These are phyloP conservation scores for Syncephalis fuscata DNA, from an alignment of 371 early-diverging fungal species.

Conservation along the genomic window DNA sequence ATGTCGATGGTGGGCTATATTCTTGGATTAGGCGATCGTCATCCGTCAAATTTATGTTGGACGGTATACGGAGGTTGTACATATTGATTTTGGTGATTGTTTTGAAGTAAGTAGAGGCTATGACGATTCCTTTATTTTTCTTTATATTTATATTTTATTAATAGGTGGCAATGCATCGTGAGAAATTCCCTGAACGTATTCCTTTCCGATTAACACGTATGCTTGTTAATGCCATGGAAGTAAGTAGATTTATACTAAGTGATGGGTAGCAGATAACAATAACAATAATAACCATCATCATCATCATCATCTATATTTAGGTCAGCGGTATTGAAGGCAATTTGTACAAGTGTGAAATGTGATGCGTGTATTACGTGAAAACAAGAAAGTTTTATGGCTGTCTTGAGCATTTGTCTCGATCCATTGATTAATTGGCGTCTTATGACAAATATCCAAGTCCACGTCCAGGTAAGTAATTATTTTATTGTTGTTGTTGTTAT, in stretches of 20 bases:
- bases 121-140: too few species aligned
- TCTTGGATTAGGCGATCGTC: conserved; percentile 98
- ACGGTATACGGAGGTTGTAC: conserved; percentile 66
- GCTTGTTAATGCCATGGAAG: conserved; percentile 97
- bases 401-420: conserved; percentile 92
- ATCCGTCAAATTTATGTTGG: conserved; percentile 93
- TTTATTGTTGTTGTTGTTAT: too few species aligned
- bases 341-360: conserved; percentile 92
- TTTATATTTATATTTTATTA: conserved; percentile 51
- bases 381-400: conserved; percentile 66
- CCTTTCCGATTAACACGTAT: conserved; percentile 98
- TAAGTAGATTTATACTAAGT: conserved; percentile 57
- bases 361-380: conserved; percentile 74
- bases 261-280: conserved; percentile 63
- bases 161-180: conserved; percentile 94
- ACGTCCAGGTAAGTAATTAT: too few species aligned
- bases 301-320: conserved; percentile 42
- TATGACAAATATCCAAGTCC: conserved; percentile 20
- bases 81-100: conserved; percentile 97
- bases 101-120: conserved; percentile 56
- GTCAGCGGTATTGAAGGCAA: conserved; percentile 85
- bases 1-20: conserved; percentile 98
- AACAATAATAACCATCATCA: conserved; percentile 50
- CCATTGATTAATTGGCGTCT: conserved; percentile 69
- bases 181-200: conserved; percentile 94